Conservation (phyloP, 78 protist species). For the Emiliania huxleyi region DNA sequence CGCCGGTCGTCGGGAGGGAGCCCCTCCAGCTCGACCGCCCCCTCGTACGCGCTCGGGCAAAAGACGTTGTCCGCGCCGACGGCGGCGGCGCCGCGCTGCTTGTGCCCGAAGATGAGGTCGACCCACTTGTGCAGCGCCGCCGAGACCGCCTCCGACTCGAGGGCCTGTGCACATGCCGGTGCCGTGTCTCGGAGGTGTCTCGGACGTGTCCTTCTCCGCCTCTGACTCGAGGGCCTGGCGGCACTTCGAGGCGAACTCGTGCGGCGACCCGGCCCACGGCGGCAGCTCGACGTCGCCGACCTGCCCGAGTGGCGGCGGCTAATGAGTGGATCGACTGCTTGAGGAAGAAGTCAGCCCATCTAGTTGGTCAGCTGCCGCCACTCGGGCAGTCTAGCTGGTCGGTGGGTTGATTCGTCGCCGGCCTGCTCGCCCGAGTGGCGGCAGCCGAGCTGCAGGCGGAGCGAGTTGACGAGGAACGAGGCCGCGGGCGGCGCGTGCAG, state of each 20-base stretch:
- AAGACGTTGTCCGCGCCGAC: slow-evolving; percentile 85
- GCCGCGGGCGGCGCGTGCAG: neutral
- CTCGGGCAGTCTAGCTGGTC: too few species aligned
- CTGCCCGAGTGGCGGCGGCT: neutral
- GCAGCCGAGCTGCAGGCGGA: neutral
- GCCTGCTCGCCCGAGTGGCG: neutral
- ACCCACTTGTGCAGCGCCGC: slow-evolving; percentile 91
- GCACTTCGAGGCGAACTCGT: neutral
- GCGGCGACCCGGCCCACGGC: slow-evolving; percentile 38
- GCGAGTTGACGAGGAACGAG: slow-evolving; percentile 9
- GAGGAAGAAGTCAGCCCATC: too few species aligned
- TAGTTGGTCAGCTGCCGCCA: too few species aligned
- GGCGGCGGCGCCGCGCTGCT: slow-evolving; percentile 86
- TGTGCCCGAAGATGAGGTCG: slow-evolving; percentile 94
- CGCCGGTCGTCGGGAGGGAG: slow-evolving; percentile 63
- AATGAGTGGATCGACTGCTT: too few species aligned
- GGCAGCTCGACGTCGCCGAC: slow-evolving; percentile 34
- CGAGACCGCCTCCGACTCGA: slow-evolving; percentile 82
- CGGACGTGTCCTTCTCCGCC: too few species aligned
- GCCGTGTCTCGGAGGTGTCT: too few species aligned
- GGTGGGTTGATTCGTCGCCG: too few species aligned
- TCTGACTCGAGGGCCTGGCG: slow-evolving; percentile 68
- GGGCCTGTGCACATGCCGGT: too few species aligned
- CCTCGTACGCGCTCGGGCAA: slow-evolving; percentile 83
- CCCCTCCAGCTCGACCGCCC: slow-evolving; percentile 75